phyloP scores from a whole-genome alignment of 345 rosid species.

The Heritiera fomes region DNA sequence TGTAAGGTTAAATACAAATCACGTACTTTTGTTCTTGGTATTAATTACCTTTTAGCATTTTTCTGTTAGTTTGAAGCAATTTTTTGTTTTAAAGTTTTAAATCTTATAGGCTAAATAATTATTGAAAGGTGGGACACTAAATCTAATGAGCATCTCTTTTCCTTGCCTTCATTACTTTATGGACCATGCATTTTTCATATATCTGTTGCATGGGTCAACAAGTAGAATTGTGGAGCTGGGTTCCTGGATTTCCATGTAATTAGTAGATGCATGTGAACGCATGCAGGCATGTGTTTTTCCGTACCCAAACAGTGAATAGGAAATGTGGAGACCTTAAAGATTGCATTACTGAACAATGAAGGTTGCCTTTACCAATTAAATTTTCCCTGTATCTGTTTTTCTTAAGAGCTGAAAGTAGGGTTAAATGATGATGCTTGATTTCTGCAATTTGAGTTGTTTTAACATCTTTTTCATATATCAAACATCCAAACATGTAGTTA shows the following conservation, averaged over 20 bases:
- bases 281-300: not conserved
- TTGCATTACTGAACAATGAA: not conserved
- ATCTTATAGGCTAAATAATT: not conserved
- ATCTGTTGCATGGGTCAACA: not conserved
- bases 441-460: not conserved
- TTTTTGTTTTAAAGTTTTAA: not conserved
- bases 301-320: not conserved
- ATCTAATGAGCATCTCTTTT: not conserved
- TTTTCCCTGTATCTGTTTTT: not conserved
- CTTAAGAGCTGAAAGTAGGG: not conserved
- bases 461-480: not conserved
- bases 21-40: not conserved
- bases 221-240: not conserved
- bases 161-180: not conserved
- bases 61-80: not conserved
- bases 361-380: not conserved
- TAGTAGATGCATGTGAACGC: not conserved
- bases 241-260: not conserved
- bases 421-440: not conserved
- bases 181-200: not conserved
- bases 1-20: not conserved
- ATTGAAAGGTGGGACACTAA: not conserved
- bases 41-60: not conserved
- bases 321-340: not conserved
- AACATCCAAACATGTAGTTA: not conserved